Conservation (phyloP, 2,329 filamentous ascomycete species). For the Fusarium aywerte region DNA sequence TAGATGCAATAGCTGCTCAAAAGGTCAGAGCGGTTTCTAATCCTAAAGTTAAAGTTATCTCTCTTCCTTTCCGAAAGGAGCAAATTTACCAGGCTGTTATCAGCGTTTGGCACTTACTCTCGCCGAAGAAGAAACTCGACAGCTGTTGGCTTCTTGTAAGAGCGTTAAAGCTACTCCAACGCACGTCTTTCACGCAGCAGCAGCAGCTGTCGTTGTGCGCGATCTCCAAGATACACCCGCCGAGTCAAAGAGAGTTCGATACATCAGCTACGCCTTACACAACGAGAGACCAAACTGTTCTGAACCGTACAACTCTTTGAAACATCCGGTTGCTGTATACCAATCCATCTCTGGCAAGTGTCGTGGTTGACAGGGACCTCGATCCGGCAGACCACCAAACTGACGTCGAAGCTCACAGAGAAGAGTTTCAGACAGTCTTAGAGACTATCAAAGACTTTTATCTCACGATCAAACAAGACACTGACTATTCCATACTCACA, state of each 20-base stretch:
- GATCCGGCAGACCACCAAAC: fast-evolving
- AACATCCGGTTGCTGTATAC: slow-evolving; percentile 47
- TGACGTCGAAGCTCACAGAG: background rate
- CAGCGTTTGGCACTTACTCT: slow-evolving; percentile 43
- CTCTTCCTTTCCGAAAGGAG: slow-evolving; percentile 40
- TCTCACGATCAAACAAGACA: slow-evolving; percentile 45
- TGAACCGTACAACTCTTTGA: slow-evolving; percentile 36
- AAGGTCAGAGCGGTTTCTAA: slow-evolving; percentile 11
- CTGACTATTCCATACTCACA: slow-evolving; percentile 45
- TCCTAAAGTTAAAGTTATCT: background rate
- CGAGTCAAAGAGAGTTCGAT: slow-evolving; percentile 27
- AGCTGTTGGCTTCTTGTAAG: slow-evolving; percentile 38
- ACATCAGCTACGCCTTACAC: slow-evolving; percentile 49
- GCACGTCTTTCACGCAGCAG: slow-evolving; percentile 50
- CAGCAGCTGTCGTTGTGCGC: slow-evolving; percentile 46
- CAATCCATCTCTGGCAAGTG: slow-evolving; percentile 47
- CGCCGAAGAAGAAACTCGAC: slow-evolving; percentile 18
- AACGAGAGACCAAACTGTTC: slow-evolving; percentile 47
- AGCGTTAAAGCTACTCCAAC: slow-evolving; percentile 43
- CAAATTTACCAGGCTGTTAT: slow-evolving; percentile 35
- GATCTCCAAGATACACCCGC: slow-evolving; percentile 35
- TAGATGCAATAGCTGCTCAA: background rate
- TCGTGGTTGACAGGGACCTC: slow-evolving; percentile 45
- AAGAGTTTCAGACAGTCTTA: slow-evolving; percentile 44
- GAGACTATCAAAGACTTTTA: slow-evolving; percentile 47